A percentile compares a stretch with the other conserved stretches of the same genome.
These are phyloP conservation scores for Medicago lupulina DNA, from an alignment of 306 rosid genomes.

Conservation along the genomic window DNA sequence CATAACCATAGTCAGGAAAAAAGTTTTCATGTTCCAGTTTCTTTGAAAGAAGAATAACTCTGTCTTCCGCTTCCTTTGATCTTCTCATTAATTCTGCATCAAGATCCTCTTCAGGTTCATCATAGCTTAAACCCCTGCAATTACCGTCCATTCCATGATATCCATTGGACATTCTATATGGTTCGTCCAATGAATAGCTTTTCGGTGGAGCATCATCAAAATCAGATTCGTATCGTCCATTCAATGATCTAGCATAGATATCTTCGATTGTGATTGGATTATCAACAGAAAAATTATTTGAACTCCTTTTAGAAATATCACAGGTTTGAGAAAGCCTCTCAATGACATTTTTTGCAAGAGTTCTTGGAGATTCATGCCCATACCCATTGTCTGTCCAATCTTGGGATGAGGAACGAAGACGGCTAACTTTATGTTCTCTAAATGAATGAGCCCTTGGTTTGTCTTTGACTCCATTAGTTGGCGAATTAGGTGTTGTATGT, in stretches of 20 bases:
- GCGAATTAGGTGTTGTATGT: conserved; percentile 69
- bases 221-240: conserved; percentile 57
- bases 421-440: conserved; percentile 66
- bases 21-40: conserved; percentile 74
- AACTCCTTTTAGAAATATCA: conserved; percentile 50
- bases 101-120: conserved; percentile 59
- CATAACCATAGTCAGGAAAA: conserved; percentile 61
- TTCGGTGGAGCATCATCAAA: conserved; percentile 54
- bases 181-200: conserved; percentile 52
- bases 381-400: conserved; percentile 74
- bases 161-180: conserved; percentile 51
- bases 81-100: conserved; percentile 69
- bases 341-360: conserved; percentile 83
- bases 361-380: conserved; percentile 80
- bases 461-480: conserved; percentile 57
- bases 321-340: conserved; percentile 83
- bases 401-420: conserved; percentile 56
- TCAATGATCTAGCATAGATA: conserved; percentile 64
- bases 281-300: conserved; percentile 57
- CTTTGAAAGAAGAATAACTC: conserved; percentile 65
- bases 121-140: conserved; percentile 48
- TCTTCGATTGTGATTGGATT: conserved; percentile 81
- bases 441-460: conserved; percentile 73
- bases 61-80: conserved; percentile 81
- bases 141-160: conserved; percentile 52